A percentile compares a stretch with the other conserved stretches of the same genome.
Evolutionary conservation across 331 rosid genomes (phyloP).

Genomic region (Malus hybrid): DNA sequence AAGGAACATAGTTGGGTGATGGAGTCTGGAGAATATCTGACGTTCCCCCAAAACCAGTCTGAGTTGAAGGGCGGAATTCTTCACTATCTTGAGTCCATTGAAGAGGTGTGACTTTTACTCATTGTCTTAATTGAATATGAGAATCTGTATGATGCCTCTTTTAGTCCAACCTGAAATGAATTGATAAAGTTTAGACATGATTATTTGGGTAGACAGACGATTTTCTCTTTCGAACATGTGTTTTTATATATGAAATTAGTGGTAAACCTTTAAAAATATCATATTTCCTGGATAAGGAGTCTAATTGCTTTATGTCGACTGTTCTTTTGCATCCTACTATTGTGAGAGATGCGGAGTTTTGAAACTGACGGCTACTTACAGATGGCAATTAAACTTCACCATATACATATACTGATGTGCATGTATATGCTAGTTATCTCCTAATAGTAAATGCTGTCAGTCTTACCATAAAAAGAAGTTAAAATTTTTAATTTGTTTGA

Average conservation of each 20-base stretch:
- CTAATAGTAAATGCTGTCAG: not conserved
- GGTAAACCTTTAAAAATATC: not conserved
- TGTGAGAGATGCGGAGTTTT: not conserved
- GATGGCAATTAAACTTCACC: not conserved
- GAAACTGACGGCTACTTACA: not conserved
- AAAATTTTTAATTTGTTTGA: constrained; percentile 20
- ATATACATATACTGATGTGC: not conserved
- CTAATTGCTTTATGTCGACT: not conserved
- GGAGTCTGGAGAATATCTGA: constrained; percentile 64
- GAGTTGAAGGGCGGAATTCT: constrained; percentile 71
- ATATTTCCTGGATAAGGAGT: not conserved
- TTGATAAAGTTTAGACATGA: not conserved
- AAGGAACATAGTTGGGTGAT: constrained; percentile 69
- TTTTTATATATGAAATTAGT: not conserved
- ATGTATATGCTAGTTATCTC: not conserved
- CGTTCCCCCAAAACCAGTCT: constrained; percentile 76
- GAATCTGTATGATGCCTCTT: not conserved
- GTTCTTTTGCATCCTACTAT: not conserved
- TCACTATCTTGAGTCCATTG: constrained; percentile 92
- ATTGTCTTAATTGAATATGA: not conserved
- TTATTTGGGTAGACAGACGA: not conserved
- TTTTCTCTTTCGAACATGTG: not conserved
- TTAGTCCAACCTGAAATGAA: not conserved
- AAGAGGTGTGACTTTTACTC: constrained; percentile 54
- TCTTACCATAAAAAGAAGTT: constrained; percentile 5